phyloP scores from a whole-genome alignment of 768 basidiomycete genomes.

The Leccinum pellstonianum region DNA sequence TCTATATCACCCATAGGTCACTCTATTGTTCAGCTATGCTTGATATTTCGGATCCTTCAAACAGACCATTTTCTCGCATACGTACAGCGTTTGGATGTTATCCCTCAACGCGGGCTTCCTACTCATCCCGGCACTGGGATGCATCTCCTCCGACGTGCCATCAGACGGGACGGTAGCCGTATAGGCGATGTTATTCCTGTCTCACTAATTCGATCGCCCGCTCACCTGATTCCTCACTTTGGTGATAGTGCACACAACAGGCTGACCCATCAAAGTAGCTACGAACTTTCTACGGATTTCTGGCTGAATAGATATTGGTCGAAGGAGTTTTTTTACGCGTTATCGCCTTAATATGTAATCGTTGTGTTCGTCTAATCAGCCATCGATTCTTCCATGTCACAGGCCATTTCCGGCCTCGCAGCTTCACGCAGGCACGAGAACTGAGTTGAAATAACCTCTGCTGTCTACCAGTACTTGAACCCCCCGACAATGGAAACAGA shows the following conservation, averaged over 20 bases:
- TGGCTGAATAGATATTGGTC: conserved; percentile 2
- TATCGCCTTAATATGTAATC: not conserved
- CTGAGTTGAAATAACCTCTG: not conserved
- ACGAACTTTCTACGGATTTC: not conserved
- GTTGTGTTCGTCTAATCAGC: not conserved
- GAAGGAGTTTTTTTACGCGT: conserved; percentile 2
- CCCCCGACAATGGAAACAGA: too few relatives aligned
- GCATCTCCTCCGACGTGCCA: not conserved
- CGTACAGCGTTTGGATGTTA: not conserved
- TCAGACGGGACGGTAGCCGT: not conserved
- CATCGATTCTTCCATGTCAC: not conserved
- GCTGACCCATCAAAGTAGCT: not conserved
- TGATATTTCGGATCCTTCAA: not conserved
- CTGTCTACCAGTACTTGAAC: too few relatives aligned
- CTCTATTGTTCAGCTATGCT: not conserved
- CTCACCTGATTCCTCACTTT: not conserved
- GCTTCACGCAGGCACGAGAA: not conserved
- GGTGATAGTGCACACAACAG: not conserved
- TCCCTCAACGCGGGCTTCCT: not conserved
- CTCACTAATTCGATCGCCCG: not conserved
- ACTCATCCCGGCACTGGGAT: not conserved
- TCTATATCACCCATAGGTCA: not conserved
- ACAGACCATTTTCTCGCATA: not conserved
- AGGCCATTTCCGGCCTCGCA: too few relatives aligned
- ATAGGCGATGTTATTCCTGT: not conserved